Base-by-base conservation (phyloP, 73 alveolate species). In the Paramecium primaurelia region DNA sequence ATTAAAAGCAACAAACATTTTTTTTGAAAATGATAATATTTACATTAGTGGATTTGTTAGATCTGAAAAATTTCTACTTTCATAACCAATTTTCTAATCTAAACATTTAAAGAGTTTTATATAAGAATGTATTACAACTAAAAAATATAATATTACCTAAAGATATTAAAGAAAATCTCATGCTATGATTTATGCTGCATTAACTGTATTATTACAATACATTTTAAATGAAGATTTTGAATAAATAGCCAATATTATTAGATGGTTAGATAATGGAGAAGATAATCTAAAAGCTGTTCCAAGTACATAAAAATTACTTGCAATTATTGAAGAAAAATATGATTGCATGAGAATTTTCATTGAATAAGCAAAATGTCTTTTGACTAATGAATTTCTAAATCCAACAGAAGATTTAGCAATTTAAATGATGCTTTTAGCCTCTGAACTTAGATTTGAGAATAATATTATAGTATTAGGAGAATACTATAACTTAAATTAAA, bases 21-120 rank as follows among this genome's bases (percentile, higher is more conserved):
- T 45, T 45, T 18, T 45, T 18, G 91, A 80, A 45, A 49, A 49
- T 45, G 58, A 73, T n/a, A 80, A 40, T 45, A 40, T 80, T 6
- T 45, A 14, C n/a, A 40, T 80, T 5, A 49, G 91, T 8, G 91
- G 91, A 80, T 80, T 80, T 45, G 91, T 80, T 20, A 80, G 91
- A 80, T 80, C 91, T 3, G 91, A 80, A 32, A 80, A 80, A 20
- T 80, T 80, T 36, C 25, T 80, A 26, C 73, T 45, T 38, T 47
- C 71, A 1, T 45, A 40, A 44, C 91, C 91, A 5, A 45, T 80
- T 2, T 80, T 38, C 58, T 47, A 80, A 80, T 42, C 47, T 45
- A 42, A 40, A 20, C 42, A 42, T 45, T n/a, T 80, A 18, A 22
- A 73, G 49, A 10, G 58, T 47, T 80, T 80, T 45, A 49, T 80